Evolutionary conservation across 805 yeast genomes (phyloP).

Genomic region (Ogataea minuta): DNA sequence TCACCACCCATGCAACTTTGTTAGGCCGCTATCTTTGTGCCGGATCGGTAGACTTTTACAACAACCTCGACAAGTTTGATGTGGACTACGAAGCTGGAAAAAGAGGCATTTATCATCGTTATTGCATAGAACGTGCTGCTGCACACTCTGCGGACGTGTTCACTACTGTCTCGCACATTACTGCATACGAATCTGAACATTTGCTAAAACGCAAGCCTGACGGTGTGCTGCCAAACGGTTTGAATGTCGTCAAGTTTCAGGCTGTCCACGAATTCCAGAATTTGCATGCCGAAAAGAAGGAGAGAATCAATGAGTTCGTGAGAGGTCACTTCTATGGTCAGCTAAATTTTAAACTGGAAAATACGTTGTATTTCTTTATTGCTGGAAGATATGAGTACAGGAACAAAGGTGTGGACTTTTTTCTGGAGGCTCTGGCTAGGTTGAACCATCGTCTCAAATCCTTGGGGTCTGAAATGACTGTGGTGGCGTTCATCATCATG

Average conservation of each 20-base stretch:
- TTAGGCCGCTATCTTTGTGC: slow-evolving; percentile 95
- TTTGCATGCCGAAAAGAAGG: slow-evolving; percentile 88
- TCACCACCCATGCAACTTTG: slow-evolving; percentile 96
- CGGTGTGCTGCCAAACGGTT: slow-evolving; percentile 95
- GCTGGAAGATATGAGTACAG: slow-evolving; percentile 97
- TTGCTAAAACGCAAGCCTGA: slow-evolving; percentile 93
- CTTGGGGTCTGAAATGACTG: slow-evolving; percentile 81
- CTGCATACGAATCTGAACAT: slow-evolving; percentile 95
- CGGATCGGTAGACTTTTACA: slow-evolving; percentile 93
- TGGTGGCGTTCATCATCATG: slow-evolving; percentile 97
- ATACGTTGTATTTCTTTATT: slow-evolving; percentile 91
- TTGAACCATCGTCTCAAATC: slow-evolving; percentile 84
- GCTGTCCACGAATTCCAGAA: slow-evolving; percentile 99
- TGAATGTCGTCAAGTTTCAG: slow-evolving; percentile 91
- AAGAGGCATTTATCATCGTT: slow-evolving; percentile 94
- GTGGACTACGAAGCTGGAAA: slow-evolving; percentile 98
- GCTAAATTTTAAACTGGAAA: slow-evolving; percentile 89
- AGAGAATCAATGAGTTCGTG: slow-evolving; percentile 87
- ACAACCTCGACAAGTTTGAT: slow-evolving; percentile 81
- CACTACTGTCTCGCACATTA: slow-evolving; percentile 95
- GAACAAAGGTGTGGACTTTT: slow-evolving; percentile 95
- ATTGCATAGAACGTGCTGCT: slow-evolving; percentile 95
- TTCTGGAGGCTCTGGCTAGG: slow-evolving; percentile 88
- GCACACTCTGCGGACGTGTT: slow-evolving; percentile 95
- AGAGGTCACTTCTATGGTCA: slow-evolving; percentile 98